Base-by-base conservation (phyloP, 2,329 filamentous ascomycete species). In the Cladosporium velox region DNA sequence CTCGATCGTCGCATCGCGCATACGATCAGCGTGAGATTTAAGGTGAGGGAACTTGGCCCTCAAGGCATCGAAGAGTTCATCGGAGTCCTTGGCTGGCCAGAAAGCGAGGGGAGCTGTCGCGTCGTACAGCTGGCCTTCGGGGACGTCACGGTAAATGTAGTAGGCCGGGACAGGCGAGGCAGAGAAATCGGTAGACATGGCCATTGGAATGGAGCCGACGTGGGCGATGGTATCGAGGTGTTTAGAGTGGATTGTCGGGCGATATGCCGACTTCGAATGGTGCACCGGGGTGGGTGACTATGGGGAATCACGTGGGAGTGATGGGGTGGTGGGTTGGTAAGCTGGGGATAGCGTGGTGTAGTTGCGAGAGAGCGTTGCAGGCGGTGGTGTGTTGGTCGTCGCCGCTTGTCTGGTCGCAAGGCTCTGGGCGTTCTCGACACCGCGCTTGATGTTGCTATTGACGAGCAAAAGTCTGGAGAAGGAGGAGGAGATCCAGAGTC, bases 31-130 rank as follows among this genome's bases (percentile, higher is more conserved):
- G 61, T 79, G 77, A 55, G 72, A 75, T 59, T 73, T 73, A 38
- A 76, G 69, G 60, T 75, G 71, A 5, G 77, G 76, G 64, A 71
- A 79, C 28, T 76, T 75, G 32, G 66, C 59, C 51, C 75, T 70
- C 26, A 79, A 70, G 49, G 77, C 77, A 59, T 77, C 75, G 71
- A 77, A 77, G 6, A 79, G 73, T 64, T 78, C 77, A 61, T 79
- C 77, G 12, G 77, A 79, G 64, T 76, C 77, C 67, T 77, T 78
- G 34, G 75, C 68, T 51, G 77, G 77, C 70, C 74, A 77, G 74
- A 77, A 78, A 63, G 74, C 68, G 32, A 75, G 69, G 55, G 76
- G 67, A 41, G 73, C 71, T 52, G 73, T 73, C 26, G 73, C 74
- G 67, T 78, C 75, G 69, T 72, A 73, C 12, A 72, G 69, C 58